Evolutionary conservation across 106 monocot species (phyloP).

Genomic region (Dendrobium officinale): DNA sequence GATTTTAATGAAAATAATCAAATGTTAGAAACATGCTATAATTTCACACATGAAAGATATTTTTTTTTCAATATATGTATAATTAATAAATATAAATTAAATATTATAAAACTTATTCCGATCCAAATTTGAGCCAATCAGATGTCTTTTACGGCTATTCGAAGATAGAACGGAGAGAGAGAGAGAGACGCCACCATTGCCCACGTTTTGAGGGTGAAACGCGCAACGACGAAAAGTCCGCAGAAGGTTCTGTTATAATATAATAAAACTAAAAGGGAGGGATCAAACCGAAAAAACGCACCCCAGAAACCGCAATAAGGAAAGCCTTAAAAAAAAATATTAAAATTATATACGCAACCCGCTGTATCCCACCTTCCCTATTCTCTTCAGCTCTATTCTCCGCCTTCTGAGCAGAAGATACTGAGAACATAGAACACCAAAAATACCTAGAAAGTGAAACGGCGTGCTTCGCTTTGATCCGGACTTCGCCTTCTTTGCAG

Average conservation of each 20-base stretch:
- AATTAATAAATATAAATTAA: too few species aligned
- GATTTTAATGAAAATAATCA: too few species aligned
- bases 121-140: too few species aligned
- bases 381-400: neutral
- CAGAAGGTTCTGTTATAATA: neutral
- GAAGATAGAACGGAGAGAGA: neutral
- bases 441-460: neutral
- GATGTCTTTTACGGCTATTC: too few species aligned
- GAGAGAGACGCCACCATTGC: neutral
- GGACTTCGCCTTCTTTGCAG: neutral
- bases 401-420: neutral
- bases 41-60: too few species aligned
- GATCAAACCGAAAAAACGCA: neutral
- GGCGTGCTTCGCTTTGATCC: neutral
- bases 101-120: too few species aligned
- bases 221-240: slow-evolving; percentile 3
- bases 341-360: neutral
- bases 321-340: neutral
- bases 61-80: too few species aligned
- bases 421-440: neutral
- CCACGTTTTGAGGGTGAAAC: neutral
- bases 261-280: neutral
- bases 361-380: slow-evolving; percentile 3
- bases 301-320: neutral
- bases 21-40: too few species aligned